These are phyloP conservation scores for Decorospora gaudefroyi DNA, from an alignment of 2,329 filamentous ascomycete species.

Conservation along the genomic window DNA sequence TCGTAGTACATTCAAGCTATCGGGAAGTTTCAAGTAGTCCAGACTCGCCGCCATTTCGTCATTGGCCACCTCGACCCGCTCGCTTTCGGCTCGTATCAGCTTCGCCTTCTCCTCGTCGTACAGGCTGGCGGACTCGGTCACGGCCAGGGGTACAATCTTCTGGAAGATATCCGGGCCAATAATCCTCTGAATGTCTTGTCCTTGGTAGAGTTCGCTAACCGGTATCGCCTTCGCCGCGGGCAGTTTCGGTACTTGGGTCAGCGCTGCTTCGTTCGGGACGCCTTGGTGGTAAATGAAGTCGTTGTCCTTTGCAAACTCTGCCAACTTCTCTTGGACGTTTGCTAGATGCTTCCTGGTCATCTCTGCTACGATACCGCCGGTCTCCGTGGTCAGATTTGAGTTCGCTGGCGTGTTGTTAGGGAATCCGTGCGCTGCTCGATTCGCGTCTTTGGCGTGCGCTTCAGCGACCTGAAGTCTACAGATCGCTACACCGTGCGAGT, in stretches of 20 bases:
- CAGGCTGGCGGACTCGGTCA: slow-evolving; percentile 93
- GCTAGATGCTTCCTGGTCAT: slow-evolving; percentile 81
- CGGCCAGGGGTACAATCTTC: slow-evolving; percentile 92
- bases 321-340: slow-evolving; percentile 78
- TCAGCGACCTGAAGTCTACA: slow-evolving; percentile 83
- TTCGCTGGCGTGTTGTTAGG: slow-evolving; percentile 77
- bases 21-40: slow-evolving; percentile 89
- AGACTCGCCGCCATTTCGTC: slow-evolving; percentile 94
- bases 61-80: slow-evolving; percentile 89
- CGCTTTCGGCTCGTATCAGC: slow-evolving; percentile 87
- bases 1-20: slow-evolving; percentile 87
- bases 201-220: slow-evolving; percentile 93
- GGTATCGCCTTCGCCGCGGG: slow-evolving; percentile 96
- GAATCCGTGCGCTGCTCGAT: slow-evolving; percentile 75
- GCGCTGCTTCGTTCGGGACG: slow-evolving; percentile 80
- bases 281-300: slow-evolving; percentile 98
- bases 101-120: slow-evolving; percentile 99
- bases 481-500: slow-evolving; percentile 83
- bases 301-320: slow-evolving; percentile 83
- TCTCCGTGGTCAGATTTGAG: slow-evolving; percentile 82
- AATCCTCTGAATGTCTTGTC: slow-evolving; percentile 95
- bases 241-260: slow-evolving; percentile 83
- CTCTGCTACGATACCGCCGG: slow-evolving; percentile 72
- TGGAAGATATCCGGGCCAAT: slow-evolving; percentile 97
- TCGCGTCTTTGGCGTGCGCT: slow-evolving; percentile 75